Base-by-base conservation (phyloP, 192 early-diverging fungal genomes). In the Backusella westeae region DNA sequence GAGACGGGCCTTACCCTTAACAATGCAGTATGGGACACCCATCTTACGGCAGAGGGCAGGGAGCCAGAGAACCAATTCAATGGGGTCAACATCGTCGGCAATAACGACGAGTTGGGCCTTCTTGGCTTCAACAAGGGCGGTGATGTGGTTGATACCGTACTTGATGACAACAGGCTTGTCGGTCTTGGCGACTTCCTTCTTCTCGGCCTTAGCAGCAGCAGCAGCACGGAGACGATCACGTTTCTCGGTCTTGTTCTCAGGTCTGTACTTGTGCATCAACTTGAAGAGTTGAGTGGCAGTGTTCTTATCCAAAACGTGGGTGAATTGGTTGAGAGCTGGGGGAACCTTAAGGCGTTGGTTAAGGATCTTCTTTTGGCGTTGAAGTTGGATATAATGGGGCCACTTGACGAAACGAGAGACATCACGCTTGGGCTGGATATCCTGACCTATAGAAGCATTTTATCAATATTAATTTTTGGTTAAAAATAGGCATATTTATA, bases 121-220 rank as follows among this genome's bases (percentile, higher is more conserved):
- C 95, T 99, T 99, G 87, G 93, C 91, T 91, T 99, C 98, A 73
- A 99, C 86, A 49, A 99, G 90, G 72, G 94, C 94, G 81, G 96
- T 96, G 83, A 99, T 94, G 90, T 99, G 98, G 92, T 99, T 99
- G 86, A 99, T 96, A 89, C 98, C 98, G 89, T 96, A 96, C 95
- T 99, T 98, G 89, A 99, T 93, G 72, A 95, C 86, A 81, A 92
- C 85, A 73, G 96, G 96, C 95, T 98, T 98, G 89, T 95, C 94
- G 78, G 92, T 86, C 78, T 90, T 86, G 34, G 79, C 87, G 78
- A 94, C 93, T 72, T 92, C 89, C 93, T 96, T 95, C 88, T 90
- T 90, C 76, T 94, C 93, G 67, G 95, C 94, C 87, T 94, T 94
- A 82, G 91, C 87, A 80, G 93, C 93, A 72, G 97, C 98, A 83